phyloP scores from a whole-genome alignment of 192 early-diverging fungal species.

The Pecoramyces ruminantium region DNA sequence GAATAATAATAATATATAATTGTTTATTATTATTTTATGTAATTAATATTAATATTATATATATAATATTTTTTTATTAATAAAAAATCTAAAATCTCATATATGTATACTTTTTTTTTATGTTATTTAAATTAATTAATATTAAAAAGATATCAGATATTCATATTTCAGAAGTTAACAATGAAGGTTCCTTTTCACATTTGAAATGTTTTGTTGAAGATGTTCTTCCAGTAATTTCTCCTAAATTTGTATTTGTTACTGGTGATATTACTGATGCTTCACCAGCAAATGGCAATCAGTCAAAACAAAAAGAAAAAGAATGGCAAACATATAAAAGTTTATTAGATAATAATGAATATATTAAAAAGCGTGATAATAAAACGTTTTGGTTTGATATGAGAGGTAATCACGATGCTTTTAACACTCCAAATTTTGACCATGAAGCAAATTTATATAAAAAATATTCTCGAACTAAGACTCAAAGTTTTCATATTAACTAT shows the following conservation, averaged over 20 bases:
- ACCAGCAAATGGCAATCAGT: background rate
- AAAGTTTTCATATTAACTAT: background rate
- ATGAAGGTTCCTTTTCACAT: constrained; percentile 50
- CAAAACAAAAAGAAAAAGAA: constrained; percentile 5
- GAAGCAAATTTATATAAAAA: background rate
- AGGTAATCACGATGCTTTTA: background rate
- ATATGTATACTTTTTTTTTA: no score
- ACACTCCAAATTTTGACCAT: background rate
- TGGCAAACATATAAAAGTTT: background rate
- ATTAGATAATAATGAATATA: background rate
- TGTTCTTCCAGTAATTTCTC: constrained; percentile 57
- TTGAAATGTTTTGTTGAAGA: constrained; percentile 56
- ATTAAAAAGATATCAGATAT: constrained; percentile 53
- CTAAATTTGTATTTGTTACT: constrained; percentile 60
- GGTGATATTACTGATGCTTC: background rate
- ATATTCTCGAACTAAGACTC: background rate
- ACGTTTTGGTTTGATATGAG: background rate
- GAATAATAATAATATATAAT: no score
- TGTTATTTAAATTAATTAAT: no score
- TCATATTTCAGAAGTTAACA: constrained; percentile 59
- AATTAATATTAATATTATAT: no score
- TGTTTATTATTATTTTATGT: no score
- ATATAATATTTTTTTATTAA: no score
- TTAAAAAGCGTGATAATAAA: background rate
- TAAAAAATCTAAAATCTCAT: no score